phyloP scores from a whole-genome alignment of 441 rosid genomes.

The Euphorbia celastroides region DNA sequence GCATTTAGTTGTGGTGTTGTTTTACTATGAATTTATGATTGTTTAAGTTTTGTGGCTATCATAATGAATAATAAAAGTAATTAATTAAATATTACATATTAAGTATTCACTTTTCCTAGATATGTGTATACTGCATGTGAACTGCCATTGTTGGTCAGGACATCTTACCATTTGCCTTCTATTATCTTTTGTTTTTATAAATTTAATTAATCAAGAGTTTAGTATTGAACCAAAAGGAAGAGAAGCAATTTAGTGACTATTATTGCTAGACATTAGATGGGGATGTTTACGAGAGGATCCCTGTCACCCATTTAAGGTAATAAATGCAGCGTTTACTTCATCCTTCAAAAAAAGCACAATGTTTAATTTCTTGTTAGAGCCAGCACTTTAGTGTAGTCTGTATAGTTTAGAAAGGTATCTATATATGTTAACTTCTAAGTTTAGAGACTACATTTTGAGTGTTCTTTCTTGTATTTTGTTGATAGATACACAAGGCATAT shows the following conservation, averaged over 20 bases:
- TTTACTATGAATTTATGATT: background rate
- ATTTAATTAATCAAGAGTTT: background rate
- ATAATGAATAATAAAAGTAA: background rate
- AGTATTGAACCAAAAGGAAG: background rate
- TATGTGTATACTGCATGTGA: background rate
- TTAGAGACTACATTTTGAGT: no score
- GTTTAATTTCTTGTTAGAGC: no score
- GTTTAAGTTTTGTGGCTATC: conserved; percentile 1
- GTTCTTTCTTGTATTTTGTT: no score
- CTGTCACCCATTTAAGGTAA: background rate
- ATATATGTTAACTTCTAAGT: no score
- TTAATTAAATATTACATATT: conserved; percentile 2
- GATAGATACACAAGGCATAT: no score
- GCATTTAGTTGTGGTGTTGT: background rate
- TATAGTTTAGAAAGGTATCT: no score
- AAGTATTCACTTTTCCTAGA: background rate
- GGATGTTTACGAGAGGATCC: background rate
- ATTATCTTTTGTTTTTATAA: background rate
- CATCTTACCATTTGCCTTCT: background rate
- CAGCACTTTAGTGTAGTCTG: no score
- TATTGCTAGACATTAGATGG: background rate
- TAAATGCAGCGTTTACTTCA: no score
- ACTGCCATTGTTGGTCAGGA: background rate
- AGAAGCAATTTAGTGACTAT: no score
- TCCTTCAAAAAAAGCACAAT: no score